phyloP scores from a whole-genome alignment of 495 filamentous ascomycete species.

The Oleoguttula mirabilis region DNA sequence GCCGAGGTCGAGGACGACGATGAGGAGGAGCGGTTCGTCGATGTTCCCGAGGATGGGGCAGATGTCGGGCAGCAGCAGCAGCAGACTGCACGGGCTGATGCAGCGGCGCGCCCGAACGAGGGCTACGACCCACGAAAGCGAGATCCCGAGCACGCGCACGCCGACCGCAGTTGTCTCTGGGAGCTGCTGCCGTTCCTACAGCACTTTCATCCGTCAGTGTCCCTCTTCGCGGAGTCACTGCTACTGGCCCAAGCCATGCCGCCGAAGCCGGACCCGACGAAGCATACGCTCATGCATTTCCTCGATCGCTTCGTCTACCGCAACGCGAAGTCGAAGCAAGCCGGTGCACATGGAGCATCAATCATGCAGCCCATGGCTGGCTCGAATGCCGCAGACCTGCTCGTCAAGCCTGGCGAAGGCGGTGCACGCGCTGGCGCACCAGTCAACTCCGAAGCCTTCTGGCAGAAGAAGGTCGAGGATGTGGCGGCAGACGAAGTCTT shows the following conservation, averaged over 20 bases:
- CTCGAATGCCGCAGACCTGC: constrained; percentile 46
- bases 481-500: constrained; percentile 87
- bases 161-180: constrained; percentile 83
- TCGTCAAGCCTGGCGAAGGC: constrained; percentile 43
- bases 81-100: constrained; percentile 6
- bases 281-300: constrained; percentile 86
- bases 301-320: constrained; percentile 94
- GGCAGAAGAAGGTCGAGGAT: constrained; percentile 76
- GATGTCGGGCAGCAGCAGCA: constrained; percentile 2
- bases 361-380: constrained; percentile 92
- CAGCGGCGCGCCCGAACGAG: too few species aligned
- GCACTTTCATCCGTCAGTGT: constrained; percentile 93
- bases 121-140: constrained; percentile 90
- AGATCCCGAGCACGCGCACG: constrained; percentile 81
- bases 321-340: constrained; percentile 62
- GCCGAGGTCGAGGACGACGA: constrained; percentile 55
- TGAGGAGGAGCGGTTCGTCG: constrained; percentile 62
- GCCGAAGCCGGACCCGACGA: constrained; percentile 74
- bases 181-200: constrained; percentile 68
- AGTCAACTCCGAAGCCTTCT: constrained; percentile 83
- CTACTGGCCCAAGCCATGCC: constrained; percentile 54
- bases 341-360: constrained; percentile 55
- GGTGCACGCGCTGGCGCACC: constrained; percentile 34
- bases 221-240: constrained; percentile 64
- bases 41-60: constrained; percentile 49